Evolutionary conservation across 176 grass and related monocot species (phyloP).

Genomic region (Stipa capillata): DNA sequence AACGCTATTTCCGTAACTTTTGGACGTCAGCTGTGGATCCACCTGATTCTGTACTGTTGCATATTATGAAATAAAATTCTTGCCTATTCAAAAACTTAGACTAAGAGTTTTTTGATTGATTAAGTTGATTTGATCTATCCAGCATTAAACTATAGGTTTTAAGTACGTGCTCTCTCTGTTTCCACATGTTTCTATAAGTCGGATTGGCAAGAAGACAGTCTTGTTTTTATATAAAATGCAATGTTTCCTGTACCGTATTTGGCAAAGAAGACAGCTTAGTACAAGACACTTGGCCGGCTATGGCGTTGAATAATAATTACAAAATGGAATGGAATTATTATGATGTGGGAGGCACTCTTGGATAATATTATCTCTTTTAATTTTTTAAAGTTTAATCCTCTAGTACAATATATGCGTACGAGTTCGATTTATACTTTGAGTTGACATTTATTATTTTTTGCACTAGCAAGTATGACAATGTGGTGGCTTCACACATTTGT

Average conservation of each 20-base stretch:
- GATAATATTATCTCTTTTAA: neutral
- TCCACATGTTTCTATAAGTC: slow-evolving; percentile 16
- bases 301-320: neutral
- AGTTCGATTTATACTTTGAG: slow-evolving; percentile 7
- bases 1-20: no score
- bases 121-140: neutral
- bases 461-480: neutral
- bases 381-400: neutral
- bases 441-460: slow-evolving; percentile 5
- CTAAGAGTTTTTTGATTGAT: no score
- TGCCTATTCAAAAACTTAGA: no score
- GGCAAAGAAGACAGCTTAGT: neutral
- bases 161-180: slow-evolving; percentile 15
- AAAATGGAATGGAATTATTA: neutral
- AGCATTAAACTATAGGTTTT: neutral
- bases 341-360: neutral
- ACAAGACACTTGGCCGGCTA: neutral
- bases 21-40: no score
- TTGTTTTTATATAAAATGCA: neutral
- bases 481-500: neutral
- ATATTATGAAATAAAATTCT: no score
- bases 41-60: no score
- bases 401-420: neutral
- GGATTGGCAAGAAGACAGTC: neutral
- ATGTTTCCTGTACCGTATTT: neutral